Evolutionary conservation across 495 filamentous ascomycete genomes (phyloP), one percentile per base, ranked within the genome.

Genomic region (Neurospora sp.): DNA sequence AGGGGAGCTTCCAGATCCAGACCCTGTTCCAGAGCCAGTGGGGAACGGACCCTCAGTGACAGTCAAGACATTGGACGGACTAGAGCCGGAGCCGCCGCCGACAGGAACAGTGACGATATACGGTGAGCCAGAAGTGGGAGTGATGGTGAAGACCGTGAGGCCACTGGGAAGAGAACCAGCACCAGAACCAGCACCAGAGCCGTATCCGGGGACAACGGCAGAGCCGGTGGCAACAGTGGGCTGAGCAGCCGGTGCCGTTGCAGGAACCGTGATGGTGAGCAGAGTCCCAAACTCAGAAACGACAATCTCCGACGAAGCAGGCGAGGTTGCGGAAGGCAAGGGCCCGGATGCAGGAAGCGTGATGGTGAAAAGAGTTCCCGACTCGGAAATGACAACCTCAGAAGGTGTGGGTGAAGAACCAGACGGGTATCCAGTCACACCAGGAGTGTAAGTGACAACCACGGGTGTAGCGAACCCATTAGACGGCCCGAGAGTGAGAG

Each of bases 371-470:
- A 65, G 53, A 65, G 27, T 31, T 65, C 53, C 53, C 12, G 53
- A 35, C 12, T 65, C 53, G 1, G 53, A 65, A 65, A 65, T 1
- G 14, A 65, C 7, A 65, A 65, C 31, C 53, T 18, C 53, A 0
- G 53, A 35, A 65, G 53, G 53, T 31, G 53, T 35, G 27, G 53
- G 53, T 0, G 53, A 65, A 37, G 53, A 35, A 37, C 12, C 27
- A 65, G 53, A 65, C 12, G 27, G 53, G 2, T 16, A 16, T 27
- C 27, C 53, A 38, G 45, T 35, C 18, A 69, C 70, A 16, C 8
- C 45, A 16, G 70, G 70, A 16, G 75, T 76, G 42, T 72, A 74
- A 16, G 75, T 76, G 73, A 74, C 16, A 12, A 74, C 39, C 37
- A 73, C 31, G 6, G 75, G 73, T 2, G 71, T 61, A 14, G 73